Base-by-base conservation (phyloP, 352 stramenopile species). In the Globisporangium mamillatum region DNA sequence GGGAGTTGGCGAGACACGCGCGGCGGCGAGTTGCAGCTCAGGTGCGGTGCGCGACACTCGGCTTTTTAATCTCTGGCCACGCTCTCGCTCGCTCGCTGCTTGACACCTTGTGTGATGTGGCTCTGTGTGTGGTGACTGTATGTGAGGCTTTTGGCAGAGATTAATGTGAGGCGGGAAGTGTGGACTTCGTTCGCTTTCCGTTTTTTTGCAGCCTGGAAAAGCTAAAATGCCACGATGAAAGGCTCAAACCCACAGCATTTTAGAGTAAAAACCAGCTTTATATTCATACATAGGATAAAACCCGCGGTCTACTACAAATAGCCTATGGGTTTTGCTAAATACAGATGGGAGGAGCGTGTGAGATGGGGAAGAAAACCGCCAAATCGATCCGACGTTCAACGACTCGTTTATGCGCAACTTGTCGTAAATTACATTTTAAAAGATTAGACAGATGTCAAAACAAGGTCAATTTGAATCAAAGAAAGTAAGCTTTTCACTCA, bases 151-250 rank as follows among this genome's bases (percentile, higher is more conserved):
- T 20, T 27, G 46, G 20, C 20, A n/a, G 8, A 25, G 54, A 60
- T 60, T 63, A 63, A 63, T 18, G 34, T 63, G 57, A 63, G 57
- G n/a, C 57, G 38, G 57, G 57, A 50, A 63, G 32, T 34, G 27
- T 16, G 54, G 6, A 1, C 29, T 60, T 36, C 2, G 9, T 36
- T 20, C 36, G 36, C 16, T 60, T 38, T 22, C 18, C 41, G 9
- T 44, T 44, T 44, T 44, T 44, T 44, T 44, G 2, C 10, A 18
- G 10, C 3, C 16, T 10, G 10, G 36, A 44, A 44, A 44, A 1
- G 41, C 20, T 16, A 24, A 25, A 54, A 22, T 5, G 2, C 7
- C 20, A 16, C 2, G 16, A 6, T 48, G 41, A 2, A 48, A 2
- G 41, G 1, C 8, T n/a, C 20, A 48, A n/a, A 48, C 16, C 41